Evolutionary conservation across 1,284 basidiomycete species (phyloP), one percentile per base, ranked within the genome.

Genomic region (Sutorius eximius): DNA sequence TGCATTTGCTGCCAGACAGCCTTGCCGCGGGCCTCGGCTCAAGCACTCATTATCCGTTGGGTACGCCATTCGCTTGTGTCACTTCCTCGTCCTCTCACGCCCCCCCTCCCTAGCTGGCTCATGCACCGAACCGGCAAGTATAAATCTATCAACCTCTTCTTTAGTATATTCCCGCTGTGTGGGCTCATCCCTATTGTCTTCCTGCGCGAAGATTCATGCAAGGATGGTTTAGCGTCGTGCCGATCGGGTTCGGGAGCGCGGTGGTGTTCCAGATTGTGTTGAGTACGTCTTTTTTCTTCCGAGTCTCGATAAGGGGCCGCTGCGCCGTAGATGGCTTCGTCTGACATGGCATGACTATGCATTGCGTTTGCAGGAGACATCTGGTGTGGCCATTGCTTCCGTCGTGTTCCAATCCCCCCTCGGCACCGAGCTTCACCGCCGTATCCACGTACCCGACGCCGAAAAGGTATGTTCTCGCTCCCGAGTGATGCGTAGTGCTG

Each of bases 101-200:
- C 32, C 15, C 1, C 15, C 24, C 22, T 24, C 24, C 4, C 12
- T 33, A 65, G 61, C 24, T 63, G 61, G 61, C 18, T 64, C 33
- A 57, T 63, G 37, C 49, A 55, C 27, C 63, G 61, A 32, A 62
- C 61, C n/a, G 61, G 61, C 5, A 66, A 61, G 36, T 63, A 63
- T 43, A 63, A 57, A 16, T 50, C 32, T 0, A 52, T 62, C 9
- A 52, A 63, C 15, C 49, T 60, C n/a, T 4, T 60, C 5, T 62
- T 60, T 43, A 60, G 61, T 2, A 53, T 64, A 6, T n/a, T 66
- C 15, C 64, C 61, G 3, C 24, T 64, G 16, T 64, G 57, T 0
- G 65, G 62, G 5, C 36, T 67, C 13, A 24, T 67, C 3, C 53
- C 62, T 0, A 56, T 64, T 15, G 30, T 67, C 20, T 22, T 63